Conservation (phyloP, 2,329 filamentous ascomycete species). For the Hortaea werneckii region DNA sequence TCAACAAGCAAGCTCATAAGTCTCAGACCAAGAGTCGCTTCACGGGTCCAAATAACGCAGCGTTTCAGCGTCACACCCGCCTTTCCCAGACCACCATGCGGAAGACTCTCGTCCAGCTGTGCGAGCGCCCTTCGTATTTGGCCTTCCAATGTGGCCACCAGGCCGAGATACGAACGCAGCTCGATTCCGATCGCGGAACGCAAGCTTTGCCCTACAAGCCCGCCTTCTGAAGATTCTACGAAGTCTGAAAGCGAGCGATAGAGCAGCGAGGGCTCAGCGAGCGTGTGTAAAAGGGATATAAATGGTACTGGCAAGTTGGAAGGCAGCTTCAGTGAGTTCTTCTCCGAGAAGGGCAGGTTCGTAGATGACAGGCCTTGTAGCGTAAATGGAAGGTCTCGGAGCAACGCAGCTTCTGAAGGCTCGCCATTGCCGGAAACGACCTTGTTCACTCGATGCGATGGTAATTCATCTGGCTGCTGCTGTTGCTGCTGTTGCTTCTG, state of each 20-base stretch:
- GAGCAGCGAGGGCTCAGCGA: conserved; percentile 88
- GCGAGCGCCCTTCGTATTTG: conserved; percentile 78
- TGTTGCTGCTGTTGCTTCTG: conserved; percentile 2
- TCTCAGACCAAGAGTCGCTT: conserved; percentile 88
- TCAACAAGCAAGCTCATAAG: conserved; percentile 92
- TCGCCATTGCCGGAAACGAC: conserved; percentile 4
- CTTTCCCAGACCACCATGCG: conserved; percentile 65
- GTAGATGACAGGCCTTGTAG: conserved; percentile 85
- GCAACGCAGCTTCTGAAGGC: conserved; percentile 34
- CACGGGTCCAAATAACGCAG: conserved; percentile 93
- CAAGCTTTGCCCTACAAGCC: conserved; percentile 84
- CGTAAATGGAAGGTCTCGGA: conserved; percentile 75
- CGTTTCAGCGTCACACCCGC: conserved; percentile 88
- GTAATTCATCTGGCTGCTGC: neutral
- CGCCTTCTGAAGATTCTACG: conserved; percentile 68
- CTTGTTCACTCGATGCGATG: conserved; percentile 2
- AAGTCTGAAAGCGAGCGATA: conserved; percentile 74
- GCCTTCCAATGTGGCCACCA: conserved; percentile 85
- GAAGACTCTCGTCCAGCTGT: conserved; percentile 57
- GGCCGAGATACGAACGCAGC: conserved; percentile 75
- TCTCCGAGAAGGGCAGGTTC: conserved; percentile 64
- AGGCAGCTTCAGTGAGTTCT: conserved; percentile 64
- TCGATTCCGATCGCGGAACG: conserved; percentile 77
- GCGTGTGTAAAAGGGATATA: conserved; percentile 73
- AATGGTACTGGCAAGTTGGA: conserved; percentile 71